A percentile compares a stretch with the other conserved stretches of the same genome.
phyloP scores from a whole-genome alignment of 352 stramenopile genomes.

The Phytophthora parvispora region DNA sequence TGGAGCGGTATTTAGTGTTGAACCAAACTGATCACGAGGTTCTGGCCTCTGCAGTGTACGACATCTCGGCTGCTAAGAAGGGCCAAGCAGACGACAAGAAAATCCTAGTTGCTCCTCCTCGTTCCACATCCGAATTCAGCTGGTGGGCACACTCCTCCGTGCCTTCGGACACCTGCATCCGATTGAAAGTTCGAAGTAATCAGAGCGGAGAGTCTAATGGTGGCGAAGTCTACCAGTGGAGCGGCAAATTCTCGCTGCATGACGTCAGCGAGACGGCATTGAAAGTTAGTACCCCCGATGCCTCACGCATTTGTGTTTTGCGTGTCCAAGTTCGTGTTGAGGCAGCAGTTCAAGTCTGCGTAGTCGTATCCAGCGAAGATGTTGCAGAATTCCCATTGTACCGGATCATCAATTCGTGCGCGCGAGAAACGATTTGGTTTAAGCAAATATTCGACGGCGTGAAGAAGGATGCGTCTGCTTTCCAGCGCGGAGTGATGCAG shows the following conservation, averaged over 20 bases:
- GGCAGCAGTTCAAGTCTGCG: slow-evolving; percentile 73
- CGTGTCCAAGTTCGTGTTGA: slow-evolving; percentile 86
- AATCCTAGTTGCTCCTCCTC: slow-evolving; percentile 39
- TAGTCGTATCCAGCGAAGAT: slow-evolving; percentile 84
- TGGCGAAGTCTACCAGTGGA: slow-evolving; percentile 69
- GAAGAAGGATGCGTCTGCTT: slow-evolving; percentile 51
- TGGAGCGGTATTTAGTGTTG: slow-evolving; percentile 83
- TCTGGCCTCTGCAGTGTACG: slow-evolving; percentile 52
- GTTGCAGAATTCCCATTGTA: slow-evolving; percentile 73
- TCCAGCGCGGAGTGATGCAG: slow-evolving; percentile 75
- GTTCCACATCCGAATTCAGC: slow-evolving; percentile 70
- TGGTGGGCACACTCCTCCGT: slow-evolving; percentile 63
- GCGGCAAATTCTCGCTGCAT: slow-evolving; percentile 83
- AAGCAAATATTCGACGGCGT: slow-evolving; percentile 85
- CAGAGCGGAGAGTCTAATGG: slow-evolving; percentile 10
- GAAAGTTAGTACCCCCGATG: slow-evolving; percentile 89
- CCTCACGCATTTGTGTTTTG: slow-evolving; percentile 80
- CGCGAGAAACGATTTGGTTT: slow-evolving; percentile 78
- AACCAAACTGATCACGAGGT: slow-evolving; percentile 78
- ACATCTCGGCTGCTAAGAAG: slow-evolving; percentile 42
- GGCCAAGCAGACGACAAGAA: slow-evolving; percentile 28
- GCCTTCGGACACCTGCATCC: slow-evolving; percentile 72
- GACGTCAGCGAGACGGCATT: slow-evolving; percentile 88
- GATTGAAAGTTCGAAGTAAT: slow-evolving; percentile 63
- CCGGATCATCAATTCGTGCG: slow-evolving; percentile 82